phyloP scores from a whole-genome alignment of 495 filamentous ascomycete species.

The Neurospora sp. region DNA sequence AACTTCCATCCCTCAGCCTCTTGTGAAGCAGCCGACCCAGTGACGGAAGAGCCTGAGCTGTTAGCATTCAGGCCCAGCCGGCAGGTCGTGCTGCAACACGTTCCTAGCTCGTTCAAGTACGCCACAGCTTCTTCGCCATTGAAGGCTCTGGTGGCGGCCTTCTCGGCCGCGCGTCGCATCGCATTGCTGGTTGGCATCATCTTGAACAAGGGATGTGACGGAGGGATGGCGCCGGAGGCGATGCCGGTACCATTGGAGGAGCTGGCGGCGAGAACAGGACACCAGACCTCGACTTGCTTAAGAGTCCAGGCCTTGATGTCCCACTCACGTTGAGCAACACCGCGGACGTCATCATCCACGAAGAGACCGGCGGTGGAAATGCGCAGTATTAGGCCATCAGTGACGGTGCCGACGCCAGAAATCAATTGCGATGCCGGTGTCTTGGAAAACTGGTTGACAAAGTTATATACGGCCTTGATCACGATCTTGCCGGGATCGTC shows the following conservation, averaged over 20 bases:
- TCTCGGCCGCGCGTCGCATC: slow-evolving; percentile 31
- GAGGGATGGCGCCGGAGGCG: slow-evolving; percentile 18
- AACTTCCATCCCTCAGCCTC: slow-evolving; percentile 44
- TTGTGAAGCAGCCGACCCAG: slow-evolving; percentile 24
- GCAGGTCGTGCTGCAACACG: slow-evolving; percentile 53
- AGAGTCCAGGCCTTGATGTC: slow-evolving; percentile 97
- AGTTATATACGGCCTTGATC: slow-evolving; percentile 81
- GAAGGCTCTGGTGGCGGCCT: slow-evolving; percentile 35
- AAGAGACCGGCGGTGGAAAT: slow-evolving; percentile 89
- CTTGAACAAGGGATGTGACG: slow-evolving; percentile 31
- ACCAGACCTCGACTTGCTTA: slow-evolving; percentile 86
- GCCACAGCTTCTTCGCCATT: slow-evolving; percentile 53
- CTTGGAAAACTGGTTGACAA: slow-evolving; percentile 72
- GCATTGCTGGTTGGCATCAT: slow-evolving; percentile 18
- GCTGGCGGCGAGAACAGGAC: slow-evolving; percentile 39
- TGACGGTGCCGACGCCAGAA: slow-evolving; percentile 62
- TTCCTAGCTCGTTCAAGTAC: slow-evolving; percentile 46
- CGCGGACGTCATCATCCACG: slow-evolving; percentile 87
- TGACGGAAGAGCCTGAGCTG: slow-evolving; percentile 8
- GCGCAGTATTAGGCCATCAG: slow-evolving; percentile 74
- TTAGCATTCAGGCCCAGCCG: slow-evolving; percentile 25
- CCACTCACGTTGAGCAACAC: slow-evolving; percentile 87
- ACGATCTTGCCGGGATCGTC: slow-evolving; percentile 92
- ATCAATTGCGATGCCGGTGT: slow-evolving; percentile 75
- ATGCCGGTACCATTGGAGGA: slow-evolving; percentile 12